Base-by-base conservation (phyloP, 371 early-diverging fungal species). In the Chytridiales sp. region DNA sequence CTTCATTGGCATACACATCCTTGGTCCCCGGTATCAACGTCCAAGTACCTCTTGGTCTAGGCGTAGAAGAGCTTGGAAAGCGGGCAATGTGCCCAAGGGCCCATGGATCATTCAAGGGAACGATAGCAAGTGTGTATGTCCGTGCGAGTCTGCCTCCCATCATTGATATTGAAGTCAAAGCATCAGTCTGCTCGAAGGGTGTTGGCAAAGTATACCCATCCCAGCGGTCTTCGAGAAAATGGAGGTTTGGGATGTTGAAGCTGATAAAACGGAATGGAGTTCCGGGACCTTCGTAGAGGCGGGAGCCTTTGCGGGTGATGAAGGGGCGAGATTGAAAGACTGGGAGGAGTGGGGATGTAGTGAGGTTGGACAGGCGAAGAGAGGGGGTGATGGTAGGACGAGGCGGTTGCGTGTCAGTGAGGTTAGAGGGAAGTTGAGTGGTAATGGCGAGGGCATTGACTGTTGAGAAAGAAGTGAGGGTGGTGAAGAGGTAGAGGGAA, bases 211-310 rank as follows among this genome's bases (percentile, higher is more conserved):
- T 38, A 8, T 38, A 9, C 8, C 38, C 38, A 8, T 17, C 38
- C 11, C 17, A 8, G n/a, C 68, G 32, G 49, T 70, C 74, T 56
- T 70, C 68, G 24, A 63, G 31, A 29, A 67, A 24, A 24, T 62
- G 62, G 19, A 70, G 54, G 49, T 59, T 58, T 15, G 74, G 74
- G 11, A 67, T 53, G 47, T 74, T 74, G 54, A 61, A 64, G n/a
- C 66, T 62, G 24, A 64, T 35, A 32, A 58, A 71, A 15, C 68
- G 49, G 62, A 58, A 71, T 13, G 50, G 66, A 2, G n/a, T 27
- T 19, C 34, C 46, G 31, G 17, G 21, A 15, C 41, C 41, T 40
- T 66, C 66, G 26, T 35, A 32, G 8, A 70, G 51, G 17, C 21
- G 32, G 15, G n/a, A 32, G 30, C 57, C 70, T 2, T 24, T 42